Evolutionary conservation across 495 filamentous ascomycete genomes (phyloP), one percentile per base, ranked within the genome.

Genomic region (Daldinia concentrica): DNA sequence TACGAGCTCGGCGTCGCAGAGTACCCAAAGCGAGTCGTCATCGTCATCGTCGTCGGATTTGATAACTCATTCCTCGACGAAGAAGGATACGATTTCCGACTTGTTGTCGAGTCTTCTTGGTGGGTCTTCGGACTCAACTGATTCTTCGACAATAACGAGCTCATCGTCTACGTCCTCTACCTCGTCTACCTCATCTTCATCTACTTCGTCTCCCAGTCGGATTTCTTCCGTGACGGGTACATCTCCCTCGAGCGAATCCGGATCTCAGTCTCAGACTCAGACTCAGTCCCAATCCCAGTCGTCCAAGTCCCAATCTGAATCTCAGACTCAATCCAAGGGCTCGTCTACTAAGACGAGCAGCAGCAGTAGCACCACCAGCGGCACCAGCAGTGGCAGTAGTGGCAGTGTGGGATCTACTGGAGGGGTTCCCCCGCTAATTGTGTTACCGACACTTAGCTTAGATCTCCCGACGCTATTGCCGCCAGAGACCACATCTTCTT

Each of bases 51-150:
- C 32, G 26, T 24, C 58, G n/a, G 52, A 71, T 45, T 66, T 59
- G 29, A 64, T 64, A 22, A 37, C 65, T 8, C 74, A 72, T 54
- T 70, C 76, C 9, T 58, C 73, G 37, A 72, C 77, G 1, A 81
- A 68, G 73, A 77, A 77, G 72, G 74, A 78, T 54, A 58, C 76
- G 29, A 58, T 76, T 60, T 74, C 70, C n/a, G 74, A 79, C 37
- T 66, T 79, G 12, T 43, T 78, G 29, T 68, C 66, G 0, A 75
- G 74, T 32, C 60, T 69, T 72, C 54, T 72, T 34, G 34, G 60
- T 27, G 51, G 43, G 26, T 57, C 54, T 39, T 29, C 60, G 2
- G 65, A 72, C 29, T 22, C 29, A 14, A 62, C 37, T 41, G 65
- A 76, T 36, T 62, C 70, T 26, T 59, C 61, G 12, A 69, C 63